phyloP scores from a whole-genome alignment of 108 stramenopile species.

The Mayamaea pseudoterrestris region DNA sequence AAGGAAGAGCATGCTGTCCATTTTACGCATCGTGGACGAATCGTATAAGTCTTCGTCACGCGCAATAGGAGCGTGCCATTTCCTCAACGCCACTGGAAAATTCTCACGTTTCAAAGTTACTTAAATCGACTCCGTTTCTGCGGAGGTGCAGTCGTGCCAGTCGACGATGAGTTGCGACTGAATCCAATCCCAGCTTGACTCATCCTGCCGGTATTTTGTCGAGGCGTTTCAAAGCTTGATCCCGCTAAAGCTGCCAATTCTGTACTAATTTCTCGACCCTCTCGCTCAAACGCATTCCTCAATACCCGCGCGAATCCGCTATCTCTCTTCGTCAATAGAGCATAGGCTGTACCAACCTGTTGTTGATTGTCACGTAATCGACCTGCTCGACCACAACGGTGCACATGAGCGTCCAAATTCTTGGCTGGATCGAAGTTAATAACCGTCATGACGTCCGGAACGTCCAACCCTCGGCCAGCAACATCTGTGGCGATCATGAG shows the following conservation, averaged over 20 bases:
- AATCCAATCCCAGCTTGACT: conserved; percentile 23
- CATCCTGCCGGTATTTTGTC: conserved; percentile 9
- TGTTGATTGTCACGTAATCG: conserved; percentile 74
- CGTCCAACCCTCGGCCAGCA: conserved; percentile 95
- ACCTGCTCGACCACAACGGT: conserved; percentile 94
- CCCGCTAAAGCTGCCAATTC: conserved; percentile 22
- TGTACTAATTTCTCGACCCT: conserved; percentile 36
- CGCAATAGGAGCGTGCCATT: not conserved
- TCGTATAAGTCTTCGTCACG: too few species aligned
- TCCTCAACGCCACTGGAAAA: not conserved
- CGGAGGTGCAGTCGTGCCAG: not conserved
- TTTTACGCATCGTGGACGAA: too few species aligned
- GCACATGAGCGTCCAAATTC: conserved; percentile 87
- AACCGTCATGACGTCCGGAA: conserved; percentile 83
- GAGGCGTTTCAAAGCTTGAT: conserved; percentile 15
- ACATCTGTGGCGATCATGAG: conserved; percentile 97
- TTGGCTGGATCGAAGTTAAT: conserved; percentile 90
- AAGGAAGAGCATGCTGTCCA: too few species aligned
- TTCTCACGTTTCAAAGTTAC: not conserved
- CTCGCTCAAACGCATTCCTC: conserved; percentile 53
- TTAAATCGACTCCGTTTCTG: not conserved
- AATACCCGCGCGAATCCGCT: conserved; percentile 57
- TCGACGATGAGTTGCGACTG: too few species aligned
- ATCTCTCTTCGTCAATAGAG: conserved; percentile 56
- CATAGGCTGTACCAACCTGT: conserved; percentile 61